Conservation (phyloP, 1,284 basidiomycete species). For the Austroboletus rostrupii region DNA sequence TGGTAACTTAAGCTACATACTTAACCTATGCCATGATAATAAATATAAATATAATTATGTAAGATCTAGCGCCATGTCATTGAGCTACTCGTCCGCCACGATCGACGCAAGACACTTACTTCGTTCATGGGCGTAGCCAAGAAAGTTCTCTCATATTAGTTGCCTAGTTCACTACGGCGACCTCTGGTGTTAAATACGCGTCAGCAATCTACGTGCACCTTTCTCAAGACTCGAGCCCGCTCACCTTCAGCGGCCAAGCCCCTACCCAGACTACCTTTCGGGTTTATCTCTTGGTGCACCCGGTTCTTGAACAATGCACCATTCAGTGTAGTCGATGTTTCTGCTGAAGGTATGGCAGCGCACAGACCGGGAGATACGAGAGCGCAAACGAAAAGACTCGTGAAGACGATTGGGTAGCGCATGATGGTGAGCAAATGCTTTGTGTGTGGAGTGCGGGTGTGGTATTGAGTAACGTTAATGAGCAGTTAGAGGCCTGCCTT, state of each 20-base stretch:
- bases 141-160: background rate
- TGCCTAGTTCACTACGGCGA: background rate
- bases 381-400: slow-evolving; percentile 12
- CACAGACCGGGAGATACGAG: slow-evolving; percentile 12
- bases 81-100: no score
- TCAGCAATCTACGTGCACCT: background rate
- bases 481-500: background rate
- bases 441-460: slow-evolving; percentile 1
- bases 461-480: background rate
- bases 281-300: slow-evolving; percentile 19
- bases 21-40: no score
- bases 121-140: background rate
- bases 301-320: slow-evolving; percentile 20
- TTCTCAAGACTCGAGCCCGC: background rate
- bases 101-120: no score
- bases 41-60: no score
- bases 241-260: background rate
- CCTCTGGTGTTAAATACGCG: background rate
- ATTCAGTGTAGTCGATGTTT: background rate
- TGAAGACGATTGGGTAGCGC: slow-evolving; percentile 7
- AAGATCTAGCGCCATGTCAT: no score
- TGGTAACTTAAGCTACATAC: no score
- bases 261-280: slow-evolving; percentile 1
- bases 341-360: slow-evolving; percentile 3
- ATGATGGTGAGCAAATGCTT: slow-evolving; percentile 10